These are phyloP conservation scores for Cucurbita argyrosperma DNA, from an alignment of 306 rosid genomes.

Conservation along the genomic window DNA sequence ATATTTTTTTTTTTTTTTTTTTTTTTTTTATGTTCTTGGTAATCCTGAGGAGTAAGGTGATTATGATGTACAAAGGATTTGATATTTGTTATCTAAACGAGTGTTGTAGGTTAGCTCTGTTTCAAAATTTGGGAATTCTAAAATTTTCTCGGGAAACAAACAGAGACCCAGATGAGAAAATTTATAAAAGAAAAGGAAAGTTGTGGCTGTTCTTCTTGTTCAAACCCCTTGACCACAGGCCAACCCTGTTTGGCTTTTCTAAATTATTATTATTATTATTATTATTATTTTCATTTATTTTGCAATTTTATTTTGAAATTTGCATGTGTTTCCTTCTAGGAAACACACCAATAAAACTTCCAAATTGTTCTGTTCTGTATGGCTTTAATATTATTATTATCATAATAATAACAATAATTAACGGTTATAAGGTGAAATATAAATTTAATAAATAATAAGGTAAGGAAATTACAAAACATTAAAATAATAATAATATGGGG, in stretches of 20 bases:
- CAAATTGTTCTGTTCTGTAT: not conserved
- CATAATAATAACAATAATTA: too few relatives aligned
- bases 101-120: slow-evolving; percentile 16
- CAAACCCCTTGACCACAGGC: not conserved
- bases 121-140: not conserved
- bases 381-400: not conserved
- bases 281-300: not conserved
- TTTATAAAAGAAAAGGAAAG: not conserved
- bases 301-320: not conserved
- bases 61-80: slow-evolving; percentile 45
- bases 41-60: slow-evolving; percentile 7
- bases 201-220: not conserved
- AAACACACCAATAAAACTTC: not conserved
- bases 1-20: not conserved
- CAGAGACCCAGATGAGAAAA: not conserved
- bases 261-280: too few relatives aligned
- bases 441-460: too few relatives aligned
- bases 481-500: not conserved
- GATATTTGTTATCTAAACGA: slow-evolving; percentile 28
- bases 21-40: not conserved
- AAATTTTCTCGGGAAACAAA: not conserved
- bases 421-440: too few relatives aligned
- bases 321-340: slow-evolving; percentile 3
- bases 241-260: not conserved
- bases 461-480: not conserved